Evolutionary conservation across 805 yeast genomes (phyloP).

Genomic region (Diddensiella transvaalensis): DNA sequence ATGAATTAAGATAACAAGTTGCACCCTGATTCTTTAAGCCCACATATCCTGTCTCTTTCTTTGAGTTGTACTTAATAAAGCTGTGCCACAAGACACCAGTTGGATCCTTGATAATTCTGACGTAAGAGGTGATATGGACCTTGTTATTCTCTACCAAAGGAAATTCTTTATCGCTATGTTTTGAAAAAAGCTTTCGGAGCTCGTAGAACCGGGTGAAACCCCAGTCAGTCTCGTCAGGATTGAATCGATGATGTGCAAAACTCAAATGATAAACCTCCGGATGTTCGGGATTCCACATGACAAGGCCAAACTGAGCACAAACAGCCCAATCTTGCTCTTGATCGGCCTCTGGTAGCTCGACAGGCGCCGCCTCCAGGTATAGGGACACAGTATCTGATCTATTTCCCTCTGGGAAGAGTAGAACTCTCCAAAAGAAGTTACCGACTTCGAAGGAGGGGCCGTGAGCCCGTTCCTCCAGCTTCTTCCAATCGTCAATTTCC

Average conservation of each 20-base stretch:
- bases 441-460: conserved; percentile 32
- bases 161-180: conserved; percentile 37
- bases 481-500: conserved; percentile 37
- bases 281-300: conserved; percentile 75
- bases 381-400: conserved; percentile 58
- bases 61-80: conserved; percentile 73
- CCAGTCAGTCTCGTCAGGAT: conserved; percentile 82
- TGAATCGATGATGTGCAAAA: conserved; percentile 75
- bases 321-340: conserved; percentile 54
- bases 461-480: conserved; percentile 33
- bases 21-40: conserved; percentile 98
- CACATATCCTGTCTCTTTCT: conserved; percentile 81
- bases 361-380: conserved; percentile 69
- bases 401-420: conserved; percentile 77
- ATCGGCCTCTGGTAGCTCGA: conserved; percentile 35
- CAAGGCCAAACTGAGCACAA: conserved; percentile 89
- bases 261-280: conserved; percentile 58
- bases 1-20: conserved; percentile 91
- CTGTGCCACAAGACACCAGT: conserved; percentile 96
- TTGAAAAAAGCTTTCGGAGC: conserved; percentile 40
- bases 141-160: conserved; percentile 50
- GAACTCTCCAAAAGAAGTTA: conserved; percentile 43
- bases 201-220: conserved; percentile 83
- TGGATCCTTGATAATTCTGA: conserved; percentile 75
- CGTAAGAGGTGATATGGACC: conserved; percentile 71